These are phyloP conservation scores for Penicillium subrubescens DNA, from an alignment of 495 filamentous ascomycete genomes.

Conservation along the genomic window DNA sequence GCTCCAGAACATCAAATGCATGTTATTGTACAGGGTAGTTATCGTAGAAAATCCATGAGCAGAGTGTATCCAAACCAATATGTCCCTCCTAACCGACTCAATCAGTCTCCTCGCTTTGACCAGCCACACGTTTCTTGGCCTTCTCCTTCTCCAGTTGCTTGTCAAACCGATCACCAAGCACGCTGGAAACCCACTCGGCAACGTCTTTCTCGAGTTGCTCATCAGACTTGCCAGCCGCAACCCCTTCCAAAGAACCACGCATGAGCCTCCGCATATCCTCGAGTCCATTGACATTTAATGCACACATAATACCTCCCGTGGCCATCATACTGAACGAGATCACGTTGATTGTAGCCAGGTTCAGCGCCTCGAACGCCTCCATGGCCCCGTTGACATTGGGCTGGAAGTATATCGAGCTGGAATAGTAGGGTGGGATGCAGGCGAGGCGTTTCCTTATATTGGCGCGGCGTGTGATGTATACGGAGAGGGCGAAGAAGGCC, in stretches of 20 bases:
- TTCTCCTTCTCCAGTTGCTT: slow-evolving; percentile 41
- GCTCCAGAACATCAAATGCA: slow-evolving; percentile 7
- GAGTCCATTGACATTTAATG: slow-evolving; percentile 68
- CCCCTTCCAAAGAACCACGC: slow-evolving; percentile 47
- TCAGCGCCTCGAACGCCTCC: slow-evolving; percentile 77
- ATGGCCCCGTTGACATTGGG: slow-evolving; percentile 54
- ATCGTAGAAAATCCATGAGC: slow-evolving; percentile 19
- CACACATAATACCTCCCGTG: slow-evolving; percentile 67
- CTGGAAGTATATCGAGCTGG: slow-evolving; percentile 51
- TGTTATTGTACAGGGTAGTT: slow-evolving; percentile 28
- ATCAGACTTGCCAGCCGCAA: slow-evolving; percentile 45
- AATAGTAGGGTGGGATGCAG: slow-evolving; percentile 66
- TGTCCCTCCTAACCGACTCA: not conserved
- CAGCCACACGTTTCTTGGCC: slow-evolving; percentile 26
- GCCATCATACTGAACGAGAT: slow-evolving; percentile 67
- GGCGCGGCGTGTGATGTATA: slow-evolving; percentile 70
- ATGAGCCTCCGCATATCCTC: slow-evolving; percentile 66
- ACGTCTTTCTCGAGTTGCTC: slow-evolving; percentile 67
- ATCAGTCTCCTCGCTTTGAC: slow-evolving; percentile 16
- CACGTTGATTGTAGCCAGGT: slow-evolving; percentile 81
- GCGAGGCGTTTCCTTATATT: slow-evolving; percentile 54
- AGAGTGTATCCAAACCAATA: slow-evolving; percentile 18
- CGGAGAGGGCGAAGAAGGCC: slow-evolving; percentile 69
- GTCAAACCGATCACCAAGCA: slow-evolving; percentile 58
- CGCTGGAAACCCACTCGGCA: slow-evolving; percentile 68